Percentiles rank a stretch among this genome's conserved stretches.
Evolutionary conservation across 331 rosid species (phyloP).

Genomic region (Saraca asoca): DNA sequence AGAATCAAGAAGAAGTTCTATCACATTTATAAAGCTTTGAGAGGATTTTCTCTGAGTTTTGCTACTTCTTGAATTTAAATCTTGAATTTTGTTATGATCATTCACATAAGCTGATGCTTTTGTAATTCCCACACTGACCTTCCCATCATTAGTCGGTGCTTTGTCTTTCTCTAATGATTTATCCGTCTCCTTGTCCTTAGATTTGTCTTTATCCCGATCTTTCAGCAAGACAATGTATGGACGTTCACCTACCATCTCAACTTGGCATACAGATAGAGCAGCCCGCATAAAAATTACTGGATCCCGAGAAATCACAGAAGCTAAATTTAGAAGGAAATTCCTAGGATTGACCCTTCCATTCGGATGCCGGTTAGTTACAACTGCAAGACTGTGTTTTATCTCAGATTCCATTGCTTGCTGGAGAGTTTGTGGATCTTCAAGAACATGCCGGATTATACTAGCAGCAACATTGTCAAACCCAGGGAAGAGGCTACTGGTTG

Average conservation of each 20-base stretch:
- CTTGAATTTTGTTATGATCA: constrained; percentile 62
- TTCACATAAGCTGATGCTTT: constrained; percentile 53
- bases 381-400: constrained; percentile 78
- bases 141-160: constrained; percentile 58
- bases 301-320: constrained; percentile 87
- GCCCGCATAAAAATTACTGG: constrained; percentile 86
- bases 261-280: constrained; percentile 95
- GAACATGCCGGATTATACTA: constrained; percentile 84
- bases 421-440: constrained; percentile 99
- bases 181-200: constrained; percentile 82
- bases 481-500: constrained; percentile 92
- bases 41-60: constrained; percentile 69
- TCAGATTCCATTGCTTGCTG: constrained; percentile 99
- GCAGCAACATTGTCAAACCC: constrained; percentile 96
- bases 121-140: constrained; percentile 57
- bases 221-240: constrained; percentile 75
- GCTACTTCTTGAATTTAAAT: constrained; percentile 59
- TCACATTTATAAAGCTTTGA: constrained; percentile 78
- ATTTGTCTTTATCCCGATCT: constrained; percentile 89
- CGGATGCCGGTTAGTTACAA: constrained; percentile 82
- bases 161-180: constrained; percentile 74
- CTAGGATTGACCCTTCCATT: constrained; percentile 93
- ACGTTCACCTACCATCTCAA: constrained; percentile 96
- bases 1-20: constrained; percentile 89
- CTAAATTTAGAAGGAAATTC: constrained; percentile 66